phyloP scores from a whole-genome alignment of 176 grass and related monocot genomes.

The Elaeis guineensis region DNA sequence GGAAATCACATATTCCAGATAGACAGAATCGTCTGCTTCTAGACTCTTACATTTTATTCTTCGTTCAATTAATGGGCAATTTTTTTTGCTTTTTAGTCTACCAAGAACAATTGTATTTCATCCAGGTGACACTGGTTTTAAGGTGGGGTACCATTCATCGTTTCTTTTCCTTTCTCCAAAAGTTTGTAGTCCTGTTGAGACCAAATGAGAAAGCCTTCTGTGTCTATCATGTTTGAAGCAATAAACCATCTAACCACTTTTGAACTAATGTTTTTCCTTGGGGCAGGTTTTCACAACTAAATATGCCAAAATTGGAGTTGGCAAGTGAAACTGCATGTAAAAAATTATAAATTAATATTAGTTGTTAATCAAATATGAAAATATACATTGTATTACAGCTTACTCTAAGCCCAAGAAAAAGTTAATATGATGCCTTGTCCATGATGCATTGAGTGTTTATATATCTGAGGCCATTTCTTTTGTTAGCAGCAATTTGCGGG shows the following conservation, averaged over 20 bases:
- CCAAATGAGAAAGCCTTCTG: too few relatives aligned
- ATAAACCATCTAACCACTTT: too few relatives aligned
- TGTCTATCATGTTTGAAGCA: too few relatives aligned
- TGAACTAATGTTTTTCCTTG: background rate
- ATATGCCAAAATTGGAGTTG: slow-evolving; percentile 83
- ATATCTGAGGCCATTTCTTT: background rate
- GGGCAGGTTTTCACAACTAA: slow-evolving; percentile 73
- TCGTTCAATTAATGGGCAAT: background rate
- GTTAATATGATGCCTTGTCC: too few relatives aligned
- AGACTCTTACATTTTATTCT: background rate
- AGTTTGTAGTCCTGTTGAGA: too few relatives aligned
- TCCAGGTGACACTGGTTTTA: slow-evolving; percentile 84
- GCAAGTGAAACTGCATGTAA: slow-evolving; percentile 33
- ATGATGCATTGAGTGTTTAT: too few relatives aligned
- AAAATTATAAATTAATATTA: too few relatives aligned
- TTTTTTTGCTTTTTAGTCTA: slow-evolving; percentile 43
- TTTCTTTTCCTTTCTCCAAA: background rate
- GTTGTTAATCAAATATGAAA: too few relatives aligned
- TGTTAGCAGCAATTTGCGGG: slow-evolving; percentile 51
- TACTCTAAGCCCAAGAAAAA: too few relatives aligned
- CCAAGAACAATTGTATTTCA: slow-evolving; percentile 96
- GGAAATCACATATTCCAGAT: slow-evolving; percentile 96
- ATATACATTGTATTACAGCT: too few relatives aligned
- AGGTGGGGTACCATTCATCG: slow-evolving; percentile 25
- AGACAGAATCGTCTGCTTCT: slow-evolving; percentile 12